These are phyloP conservation scores for Dictyostelium intermedium DNA, from an alignment of 78 protist species.

Conservation along the genomic window DNA sequence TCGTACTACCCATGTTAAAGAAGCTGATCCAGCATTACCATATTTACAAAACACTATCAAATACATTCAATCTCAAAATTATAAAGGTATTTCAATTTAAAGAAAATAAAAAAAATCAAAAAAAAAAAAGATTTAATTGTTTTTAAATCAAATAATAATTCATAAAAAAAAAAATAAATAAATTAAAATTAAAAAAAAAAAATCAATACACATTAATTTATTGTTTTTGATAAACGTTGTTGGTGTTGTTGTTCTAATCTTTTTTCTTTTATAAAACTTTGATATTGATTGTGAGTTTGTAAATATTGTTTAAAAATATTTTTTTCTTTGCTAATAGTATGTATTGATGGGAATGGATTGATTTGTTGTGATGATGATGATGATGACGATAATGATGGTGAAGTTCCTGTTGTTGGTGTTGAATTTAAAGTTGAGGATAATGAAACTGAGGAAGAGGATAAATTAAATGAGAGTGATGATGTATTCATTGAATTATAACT, in stretches of 20 bases:
- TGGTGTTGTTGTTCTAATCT: neutral
- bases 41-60: constrained; percentile 71
- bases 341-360: neutral
- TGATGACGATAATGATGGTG: neutral
- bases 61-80: constrained; percentile 47
- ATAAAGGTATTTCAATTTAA: constrained; percentile 25
- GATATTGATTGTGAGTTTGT: constrained; percentile 1
- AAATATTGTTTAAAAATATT: neutral
- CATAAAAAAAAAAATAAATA: neutral
- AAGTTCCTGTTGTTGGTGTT: neutral
- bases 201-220: neutral
- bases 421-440: neutral
- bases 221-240: neutral
- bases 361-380: neutral
- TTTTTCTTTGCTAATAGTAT: neutral
- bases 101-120: neutral
- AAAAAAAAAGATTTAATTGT: neutral
- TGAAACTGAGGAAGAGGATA: neutral
- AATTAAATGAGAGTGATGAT: neutral
- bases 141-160: neutral
- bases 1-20: constrained; percentile 73
- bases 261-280: neutral
- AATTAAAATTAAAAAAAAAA: neutral
- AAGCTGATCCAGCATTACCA: constrained; percentile 50
- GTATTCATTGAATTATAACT: neutral